Conservation (phyloP, 257 asterid species). For the Primulina tabacum region DNA sequence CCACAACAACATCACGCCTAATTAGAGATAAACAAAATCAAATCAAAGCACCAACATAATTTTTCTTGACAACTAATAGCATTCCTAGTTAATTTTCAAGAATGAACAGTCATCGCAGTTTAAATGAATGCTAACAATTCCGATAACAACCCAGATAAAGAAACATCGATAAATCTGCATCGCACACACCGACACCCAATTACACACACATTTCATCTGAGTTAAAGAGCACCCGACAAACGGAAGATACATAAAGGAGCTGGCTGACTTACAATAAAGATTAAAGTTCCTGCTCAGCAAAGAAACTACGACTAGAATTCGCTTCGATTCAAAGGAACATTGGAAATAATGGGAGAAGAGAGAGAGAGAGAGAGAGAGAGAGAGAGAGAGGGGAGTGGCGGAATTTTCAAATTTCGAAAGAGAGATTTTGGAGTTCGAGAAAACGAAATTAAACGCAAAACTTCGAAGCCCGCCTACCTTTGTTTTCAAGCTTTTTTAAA, state of each 20-base stretch:
- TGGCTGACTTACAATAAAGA: conserved; percentile 30
- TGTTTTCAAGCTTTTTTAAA: conserved; percentile 20
- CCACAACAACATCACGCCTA: neutral
- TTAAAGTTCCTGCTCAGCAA: neutral
- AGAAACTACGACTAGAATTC: conserved; percentile 13
- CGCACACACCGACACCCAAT: neutral
- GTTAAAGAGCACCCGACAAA: neutral
- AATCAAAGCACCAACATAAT: neutral
- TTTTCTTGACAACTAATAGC: neutral
- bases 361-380: conserved; percentile 5
- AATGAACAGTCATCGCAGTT: neutral
- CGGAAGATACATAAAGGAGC: conserved; percentile 18
- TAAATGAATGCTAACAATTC: neutral
- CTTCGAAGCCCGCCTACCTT: conserved; percentile 39
- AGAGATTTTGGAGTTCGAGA: neutral
- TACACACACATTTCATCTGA: neutral
- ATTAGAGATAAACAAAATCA: neutral
- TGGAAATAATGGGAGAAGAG: neutral
- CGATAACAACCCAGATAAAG: conserved; percentile 11
- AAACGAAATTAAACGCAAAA: conserved; percentile 21
- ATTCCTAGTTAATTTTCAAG: neutral
- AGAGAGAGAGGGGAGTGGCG: neutral
- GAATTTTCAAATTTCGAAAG: conserved; percentile 48
- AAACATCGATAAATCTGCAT: neutral
- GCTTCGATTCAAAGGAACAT: conserved; percentile 19